A percentile compares a stretch with the other conserved stretches of the same genome.
phyloP scores from a whole-genome alignment of 768 basidiomycete species.

The Mycena galopus region DNA sequence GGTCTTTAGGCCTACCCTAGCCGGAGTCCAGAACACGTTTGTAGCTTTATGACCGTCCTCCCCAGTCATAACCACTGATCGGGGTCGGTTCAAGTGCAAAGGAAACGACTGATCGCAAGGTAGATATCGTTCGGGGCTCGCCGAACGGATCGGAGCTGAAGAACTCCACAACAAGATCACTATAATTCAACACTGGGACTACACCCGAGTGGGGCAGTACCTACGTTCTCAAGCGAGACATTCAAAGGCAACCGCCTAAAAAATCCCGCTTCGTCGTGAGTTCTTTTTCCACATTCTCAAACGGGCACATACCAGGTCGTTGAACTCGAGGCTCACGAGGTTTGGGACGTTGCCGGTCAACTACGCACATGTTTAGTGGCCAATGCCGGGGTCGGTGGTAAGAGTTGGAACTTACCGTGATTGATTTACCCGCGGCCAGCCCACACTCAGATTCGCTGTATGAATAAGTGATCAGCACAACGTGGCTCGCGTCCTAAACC shows the following conservation, averaged over 20 bases:
- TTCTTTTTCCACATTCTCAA: neutral
- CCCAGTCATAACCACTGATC: neutral
- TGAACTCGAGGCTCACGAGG: slow-evolving; percentile 11
- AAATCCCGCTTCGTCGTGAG: neutral
- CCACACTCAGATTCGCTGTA: slow-evolving; percentile 5
- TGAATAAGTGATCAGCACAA: slow-evolving; percentile 8
- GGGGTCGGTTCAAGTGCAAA: slow-evolving; percentile 3
- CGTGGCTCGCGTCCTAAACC: neutral
- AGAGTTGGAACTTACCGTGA: slow-evolving; percentile 10
- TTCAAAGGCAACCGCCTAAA: slow-evolving; percentile 1
- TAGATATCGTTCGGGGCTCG: slow-evolving; percentile 8
- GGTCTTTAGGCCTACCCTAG: too few relatives aligned
- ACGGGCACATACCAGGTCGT: slow-evolving; percentile 8
- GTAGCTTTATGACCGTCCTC: neutral
- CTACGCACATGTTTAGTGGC: neutral
- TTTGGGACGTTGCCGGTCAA: neutral
- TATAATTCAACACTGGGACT: slow-evolving; percentile 9
- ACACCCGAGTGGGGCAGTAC: slow-evolving; percentile 11
- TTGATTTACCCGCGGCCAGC: neutral
- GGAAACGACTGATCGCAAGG: slow-evolving; percentile 11
- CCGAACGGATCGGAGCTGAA: neutral
- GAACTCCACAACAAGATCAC: slow-evolving; percentile 14
- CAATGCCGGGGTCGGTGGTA: neutral
- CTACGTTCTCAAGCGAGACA: slow-evolving; percentile 2
- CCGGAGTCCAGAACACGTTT: too few relatives aligned